A percentile compares a stretch with the other conserved stretches of the same genome.
phyloP scores from a whole-genome alignment of 2,329 filamentous ascomycete species.

The Verticillium klebahnii region DNA sequence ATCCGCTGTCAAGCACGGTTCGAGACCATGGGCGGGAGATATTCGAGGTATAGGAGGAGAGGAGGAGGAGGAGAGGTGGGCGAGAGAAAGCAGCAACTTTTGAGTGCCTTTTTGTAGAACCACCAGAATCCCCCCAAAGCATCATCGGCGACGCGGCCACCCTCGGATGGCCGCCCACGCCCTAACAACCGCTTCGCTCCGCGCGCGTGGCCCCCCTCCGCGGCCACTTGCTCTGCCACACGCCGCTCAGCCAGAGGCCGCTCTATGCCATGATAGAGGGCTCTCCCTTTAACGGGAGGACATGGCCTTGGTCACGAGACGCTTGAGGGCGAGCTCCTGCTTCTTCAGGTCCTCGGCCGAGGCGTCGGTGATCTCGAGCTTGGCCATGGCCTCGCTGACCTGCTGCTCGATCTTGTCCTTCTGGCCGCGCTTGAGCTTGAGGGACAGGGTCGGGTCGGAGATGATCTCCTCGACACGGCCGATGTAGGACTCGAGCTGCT shows the following conservation, averaged over 20 bases:
- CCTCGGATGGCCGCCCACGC: slow-evolving; percentile 13
- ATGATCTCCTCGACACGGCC: slow-evolving; percentile 98
- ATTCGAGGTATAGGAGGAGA: slow-evolving; percentile 4
- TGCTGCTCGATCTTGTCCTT: slow-evolving; percentile 99
- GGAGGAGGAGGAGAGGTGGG: slow-evolving; percentile 6
- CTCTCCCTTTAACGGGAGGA: slow-evolving; percentile 66
- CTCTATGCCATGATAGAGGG: background rate
- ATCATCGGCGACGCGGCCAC: slow-evolving; percentile 13
- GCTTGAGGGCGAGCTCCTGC: slow-evolving; percentile 98
- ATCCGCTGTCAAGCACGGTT: background rate
- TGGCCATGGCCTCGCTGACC: slow-evolving; percentile 94
- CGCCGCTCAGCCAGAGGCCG: slow-evolving; percentile 5
- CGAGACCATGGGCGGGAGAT: slow-evolving; percentile 4
- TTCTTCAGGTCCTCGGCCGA: slow-evolving; percentile 95
- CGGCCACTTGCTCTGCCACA: background rate
- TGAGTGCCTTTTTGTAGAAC: slow-evolving; percentile 12
- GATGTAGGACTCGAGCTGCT: slow-evolving; percentile 99
- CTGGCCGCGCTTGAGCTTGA: slow-evolving; percentile 98
- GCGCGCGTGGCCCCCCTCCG: slow-evolving; percentile 2
- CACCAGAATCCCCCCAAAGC: slow-evolving; percentile 6
- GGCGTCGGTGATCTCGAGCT: slow-evolving; percentile 93
- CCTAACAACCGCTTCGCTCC: slow-evolving; percentile 17
- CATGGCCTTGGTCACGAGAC: slow-evolving; percentile 98
- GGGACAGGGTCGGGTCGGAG: slow-evolving; percentile 89
- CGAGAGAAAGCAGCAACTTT: slow-evolving; percentile 14